Evolutionary conservation across 129 eudicot genomes (phyloP).

Genomic region (Rutidosis leptorrhynchoides): DNA sequence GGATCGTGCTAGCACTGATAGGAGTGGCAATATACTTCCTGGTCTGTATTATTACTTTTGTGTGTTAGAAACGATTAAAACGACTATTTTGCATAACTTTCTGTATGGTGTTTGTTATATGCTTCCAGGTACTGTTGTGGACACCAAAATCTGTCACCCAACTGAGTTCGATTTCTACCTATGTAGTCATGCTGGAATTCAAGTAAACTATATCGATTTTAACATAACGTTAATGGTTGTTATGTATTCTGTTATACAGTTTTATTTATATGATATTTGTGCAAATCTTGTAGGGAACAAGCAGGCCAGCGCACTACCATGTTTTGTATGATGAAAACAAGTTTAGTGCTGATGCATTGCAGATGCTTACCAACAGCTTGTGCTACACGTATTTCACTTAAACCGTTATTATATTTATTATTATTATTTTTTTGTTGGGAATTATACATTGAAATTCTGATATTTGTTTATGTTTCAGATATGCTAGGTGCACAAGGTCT

Average conservation of each 20-base stretch:
- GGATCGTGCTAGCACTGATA: conserved; percentile 45
- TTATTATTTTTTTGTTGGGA: not conserved
- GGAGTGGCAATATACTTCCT: conserved; percentile 77
- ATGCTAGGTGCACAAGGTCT: conserved; percentile 80
- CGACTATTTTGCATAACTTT: not conserved
- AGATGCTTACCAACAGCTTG: conserved; percentile 52
- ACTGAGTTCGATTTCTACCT: conserved; percentile 74
- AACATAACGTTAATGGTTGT: not conserved
- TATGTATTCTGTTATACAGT: not conserved
- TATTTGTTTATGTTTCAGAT: conserved; percentile 31
- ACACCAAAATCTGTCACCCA: conserved; percentile 60
- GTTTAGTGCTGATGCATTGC: conserved; percentile 64
- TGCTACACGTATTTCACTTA: conserved; percentile 59
- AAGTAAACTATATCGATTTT: conserved; percentile 36
- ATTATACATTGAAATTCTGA: not conserved
- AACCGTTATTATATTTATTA: not conserved
- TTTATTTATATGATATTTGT: not conserved
- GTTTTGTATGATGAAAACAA: conserved; percentile 73
- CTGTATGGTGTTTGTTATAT: not conserved
- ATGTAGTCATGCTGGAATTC: conserved; percentile 78
- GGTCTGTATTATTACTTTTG: conserved; percentile 34
- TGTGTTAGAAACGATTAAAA: not conserved
- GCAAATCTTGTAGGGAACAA: conserved; percentile 58
- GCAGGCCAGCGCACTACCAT: conserved; percentile 79
- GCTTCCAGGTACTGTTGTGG: conserved; percentile 68